phyloP scores from a whole-genome alignment of 805 yeast genomes.

The Candida michaelii region DNA sequence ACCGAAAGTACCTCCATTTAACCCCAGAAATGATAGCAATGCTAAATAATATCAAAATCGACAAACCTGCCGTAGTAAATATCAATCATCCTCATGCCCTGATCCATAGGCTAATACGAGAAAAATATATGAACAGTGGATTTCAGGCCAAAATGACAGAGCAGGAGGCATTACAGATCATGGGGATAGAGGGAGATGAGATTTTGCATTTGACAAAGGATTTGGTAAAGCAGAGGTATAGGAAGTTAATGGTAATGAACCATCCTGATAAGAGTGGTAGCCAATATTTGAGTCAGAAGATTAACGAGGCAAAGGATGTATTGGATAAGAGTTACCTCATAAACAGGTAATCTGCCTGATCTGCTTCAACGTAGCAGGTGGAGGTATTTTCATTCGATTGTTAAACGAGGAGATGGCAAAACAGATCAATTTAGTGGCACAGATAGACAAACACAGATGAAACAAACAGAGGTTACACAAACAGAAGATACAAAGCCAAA shows the following conservation, averaged over 20 bases:
- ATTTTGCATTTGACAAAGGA: slow-evolving; percentile 37
- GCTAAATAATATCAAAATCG: slow-evolving; percentile 28
- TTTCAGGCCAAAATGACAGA: slow-evolving; percentile 42
- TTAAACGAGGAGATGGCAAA: too few relatives aligned
- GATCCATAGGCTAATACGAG: slow-evolving; percentile 13
- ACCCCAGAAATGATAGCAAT: slow-evolving; percentile 39
- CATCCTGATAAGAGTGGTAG: slow-evolving; percentile 46
- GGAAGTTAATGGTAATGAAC: slow-evolving; percentile 40
- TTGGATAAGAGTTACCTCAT: slow-evolving; percentile 40
- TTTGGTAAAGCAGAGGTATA: slow-evolving; percentile 33
- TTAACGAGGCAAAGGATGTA: slow-evolving; percentile 44
- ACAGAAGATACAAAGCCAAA: too few relatives aligned
- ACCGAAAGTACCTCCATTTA: slow-evolving; percentile 26
- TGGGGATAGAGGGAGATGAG: slow-evolving; percentile 44
- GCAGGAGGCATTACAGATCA: slow-evolving; percentile 38
- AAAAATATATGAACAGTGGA: slow-evolving; percentile 33
- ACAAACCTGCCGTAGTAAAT: slow-evolving; percentile 4
- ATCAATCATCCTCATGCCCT: slow-evolving; percentile 12
- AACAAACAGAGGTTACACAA: too few relatives aligned
- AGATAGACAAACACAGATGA: too few relatives aligned
- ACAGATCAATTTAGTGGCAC: background rate
- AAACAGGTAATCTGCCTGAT: too few relatives aligned
- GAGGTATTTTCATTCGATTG: too few relatives aligned
- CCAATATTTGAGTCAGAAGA: slow-evolving; percentile 39
- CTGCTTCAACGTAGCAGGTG: too few relatives aligned